Base-by-base conservation (phyloP, 768 basidiomycete species). In the Hericium rajendrae region DNA sequence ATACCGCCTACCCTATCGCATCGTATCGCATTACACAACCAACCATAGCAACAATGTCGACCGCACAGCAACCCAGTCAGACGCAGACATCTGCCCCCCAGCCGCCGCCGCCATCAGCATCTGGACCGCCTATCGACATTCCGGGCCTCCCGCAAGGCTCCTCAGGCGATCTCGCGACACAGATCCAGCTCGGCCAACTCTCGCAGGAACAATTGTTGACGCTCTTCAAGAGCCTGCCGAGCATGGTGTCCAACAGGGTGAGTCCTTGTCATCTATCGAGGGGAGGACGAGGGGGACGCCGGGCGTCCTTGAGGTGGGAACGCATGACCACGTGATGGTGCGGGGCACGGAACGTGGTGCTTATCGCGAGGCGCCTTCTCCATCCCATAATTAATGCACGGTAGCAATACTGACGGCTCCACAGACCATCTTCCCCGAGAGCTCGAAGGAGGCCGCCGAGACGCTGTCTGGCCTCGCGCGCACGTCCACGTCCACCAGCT, bases 371-470 rank as follows among this genome's bases (percentile, higher is more conserved):
- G 32, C 32, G 32, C 32, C 32, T 2, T 9, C 26, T 26, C 26
- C 32, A 10, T 32, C 8, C 32, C 8, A 32, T 10, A 6, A 32
- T 32, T 32, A 6, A 6, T 10, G 32, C 9, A 8, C 32, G 32
- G 32, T 8, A 10, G 32, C 32, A 32, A 10, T 32, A 32, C 32
- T 32, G 5, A 32, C 32, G 32, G 15, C 4, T 16, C 22, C 6
- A n/a, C 22, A n/a, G 18, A 48, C 16, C 46, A 24, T 32, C 46
- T 48, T 24, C 46, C 46, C 46, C 22, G 8, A n/a, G 18, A 10
- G 46, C 68, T 56, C 60, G 32, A 70, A 62, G 62, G 68, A 66
- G 51, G 64, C 64, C 48, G 66, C 67, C 2, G 68, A 71, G 55
- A 60, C 63, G 3, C 65, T 69, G 51, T 62, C 62, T 49, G 73